A percentile compares a stretch with the other conserved stretches of the same genome.
phyloP scores from a whole-genome alignment of 2,329 filamentous ascomycete species.

The Colletotrichum sp. region DNA sequence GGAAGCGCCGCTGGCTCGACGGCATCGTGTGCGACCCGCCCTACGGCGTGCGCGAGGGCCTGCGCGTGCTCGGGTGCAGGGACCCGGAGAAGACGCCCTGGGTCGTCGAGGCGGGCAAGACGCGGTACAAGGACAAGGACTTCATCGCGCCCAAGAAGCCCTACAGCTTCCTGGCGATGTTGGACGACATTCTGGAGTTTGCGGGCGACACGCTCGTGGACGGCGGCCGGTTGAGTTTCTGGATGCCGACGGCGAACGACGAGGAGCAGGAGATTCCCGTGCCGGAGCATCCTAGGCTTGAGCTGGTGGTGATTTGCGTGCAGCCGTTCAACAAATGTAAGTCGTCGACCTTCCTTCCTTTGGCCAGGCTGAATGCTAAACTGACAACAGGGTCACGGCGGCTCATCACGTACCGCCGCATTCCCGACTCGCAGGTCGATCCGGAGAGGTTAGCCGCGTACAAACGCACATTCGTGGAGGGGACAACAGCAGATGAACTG shows the following conservation, averaged over 20 bases:
- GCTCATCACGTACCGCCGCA: slow-evolving; percentile 82
- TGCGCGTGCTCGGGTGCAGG: slow-evolving; percentile 83
- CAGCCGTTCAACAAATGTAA: slow-evolving; percentile 90
- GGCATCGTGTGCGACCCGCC: slow-evolving; percentile 95
- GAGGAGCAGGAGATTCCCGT: slow-evolving; percentile 77
- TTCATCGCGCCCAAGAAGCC: slow-evolving; percentile 90
- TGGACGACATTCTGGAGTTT: slow-evolving; percentile 88
- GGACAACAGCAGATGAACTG: slow-evolving; percentile 61
- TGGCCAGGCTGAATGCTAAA: background rate
- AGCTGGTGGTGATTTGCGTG: slow-evolving; percentile 76
- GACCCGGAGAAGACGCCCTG: slow-evolving; percentile 66
- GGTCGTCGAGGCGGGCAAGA: slow-evolving; percentile 71
- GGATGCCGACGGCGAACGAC: slow-evolving; percentile 93
- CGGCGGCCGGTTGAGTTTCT: slow-evolving; percentile 83
- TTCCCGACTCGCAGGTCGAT: slow-evolving; percentile 64
- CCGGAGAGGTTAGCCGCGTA: slow-evolving; percentile 41
- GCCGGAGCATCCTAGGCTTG: slow-evolving; percentile 77
- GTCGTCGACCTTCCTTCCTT: slow-evolving; percentile 21
- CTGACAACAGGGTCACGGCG: slow-evolving; percentile 75
- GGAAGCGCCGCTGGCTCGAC: slow-evolving; percentile 69
- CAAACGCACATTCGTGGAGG: slow-evolving; percentile 32
- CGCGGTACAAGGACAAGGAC: slow-evolving; percentile 70
- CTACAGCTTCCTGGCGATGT: slow-evolving; percentile 89
- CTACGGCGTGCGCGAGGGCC: slow-evolving; percentile 90
- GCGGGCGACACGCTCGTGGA: slow-evolving; percentile 78